phyloP scores from a whole-genome alignment of 495 filamentous ascomycete species.

The Podospora pseudopauciseta region DNA sequence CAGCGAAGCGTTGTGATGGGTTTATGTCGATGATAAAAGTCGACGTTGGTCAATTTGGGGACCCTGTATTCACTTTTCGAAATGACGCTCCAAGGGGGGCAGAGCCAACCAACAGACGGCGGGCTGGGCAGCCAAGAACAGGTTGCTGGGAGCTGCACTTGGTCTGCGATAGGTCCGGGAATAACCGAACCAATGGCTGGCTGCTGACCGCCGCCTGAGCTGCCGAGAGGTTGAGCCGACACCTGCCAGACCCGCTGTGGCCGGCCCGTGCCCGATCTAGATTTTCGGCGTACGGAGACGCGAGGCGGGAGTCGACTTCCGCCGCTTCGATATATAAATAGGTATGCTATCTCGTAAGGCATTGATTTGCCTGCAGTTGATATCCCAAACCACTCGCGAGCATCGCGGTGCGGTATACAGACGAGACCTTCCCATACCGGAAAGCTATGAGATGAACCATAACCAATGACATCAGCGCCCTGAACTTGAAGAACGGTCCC shows the following conservation, averaged over 20 bases:
- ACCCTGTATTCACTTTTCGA: conserved; percentile 6
- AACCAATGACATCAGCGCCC: not conserved
- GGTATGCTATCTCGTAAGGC: not conserved
- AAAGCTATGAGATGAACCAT: not conserved
- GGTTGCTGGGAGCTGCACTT: not conserved
- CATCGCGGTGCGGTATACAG: not conserved
- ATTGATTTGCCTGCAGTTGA: not conserved
- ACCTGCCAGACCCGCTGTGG: not conserved
- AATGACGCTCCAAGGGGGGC: conserved; percentile 7
- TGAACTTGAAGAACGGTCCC: not conserved
- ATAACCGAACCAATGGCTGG: conserved; percentile 5
- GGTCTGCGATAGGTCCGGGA: conserved; percentile 2
- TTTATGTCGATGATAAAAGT: not conserved
- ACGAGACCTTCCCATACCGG: not conserved
- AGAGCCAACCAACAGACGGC: not conserved
- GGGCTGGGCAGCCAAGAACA: not conserved
- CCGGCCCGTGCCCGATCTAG: conserved; percentile 5
- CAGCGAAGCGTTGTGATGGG: not conserved
- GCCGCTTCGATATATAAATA: not conserved
- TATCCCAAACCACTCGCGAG: not conserved
- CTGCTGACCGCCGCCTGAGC: not conserved
- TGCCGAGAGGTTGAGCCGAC: conserved; percentile 8
- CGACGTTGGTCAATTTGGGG: not conserved
- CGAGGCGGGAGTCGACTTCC: conserved; percentile 5
- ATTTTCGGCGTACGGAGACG: conserved; percentile 4